Conservation (phyloP, 345 rosid species). For the Trapa incisa region DNA sequence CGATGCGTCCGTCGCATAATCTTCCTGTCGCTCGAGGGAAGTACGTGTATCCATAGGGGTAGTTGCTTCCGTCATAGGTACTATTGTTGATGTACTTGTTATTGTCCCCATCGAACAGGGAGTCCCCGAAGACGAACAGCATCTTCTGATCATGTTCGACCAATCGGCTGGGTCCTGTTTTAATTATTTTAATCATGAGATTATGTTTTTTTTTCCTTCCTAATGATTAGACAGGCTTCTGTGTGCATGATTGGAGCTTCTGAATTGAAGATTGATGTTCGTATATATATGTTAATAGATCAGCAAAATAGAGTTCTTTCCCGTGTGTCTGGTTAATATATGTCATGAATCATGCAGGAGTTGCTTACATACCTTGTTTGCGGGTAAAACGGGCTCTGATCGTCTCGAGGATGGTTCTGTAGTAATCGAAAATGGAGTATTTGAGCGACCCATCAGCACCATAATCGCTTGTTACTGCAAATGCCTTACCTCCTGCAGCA, state of each 20-base stretch:
- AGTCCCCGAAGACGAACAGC: conserved; percentile 29
- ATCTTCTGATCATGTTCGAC: background rate
- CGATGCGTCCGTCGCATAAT: conserved; percentile 18
- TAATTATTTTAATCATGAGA: background rate
- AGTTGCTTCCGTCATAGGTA: conserved; percentile 12
- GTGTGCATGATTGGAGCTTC: too few relatives aligned
- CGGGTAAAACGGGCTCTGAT: background rate
- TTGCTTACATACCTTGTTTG: background rate
- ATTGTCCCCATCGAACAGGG: conserved; percentile 21
- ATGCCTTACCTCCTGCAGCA: background rate
- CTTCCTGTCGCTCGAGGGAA: conserved; percentile 17
- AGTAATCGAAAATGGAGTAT: conserved; percentile 10
- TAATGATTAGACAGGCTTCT: too few relatives aligned
- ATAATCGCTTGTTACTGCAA: conserved; percentile 1
- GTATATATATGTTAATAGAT: too few relatives aligned
- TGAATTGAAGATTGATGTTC: too few relatives aligned
- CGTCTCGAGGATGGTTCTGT: background rate
- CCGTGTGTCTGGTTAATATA: too few relatives aligned
- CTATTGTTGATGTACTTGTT: conserved; percentile 20
- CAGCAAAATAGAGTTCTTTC: too few relatives aligned
- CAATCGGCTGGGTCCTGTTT: too few relatives aligned
- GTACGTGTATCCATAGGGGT: conserved; percentile 22
- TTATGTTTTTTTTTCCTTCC: too few relatives aligned
- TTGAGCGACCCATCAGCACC: background rate
- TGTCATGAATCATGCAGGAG: too few relatives aligned